Conservation (phyloP, 2,329 filamentous ascomycete genomes). For the Sphaceloma murrayae region DNA sequence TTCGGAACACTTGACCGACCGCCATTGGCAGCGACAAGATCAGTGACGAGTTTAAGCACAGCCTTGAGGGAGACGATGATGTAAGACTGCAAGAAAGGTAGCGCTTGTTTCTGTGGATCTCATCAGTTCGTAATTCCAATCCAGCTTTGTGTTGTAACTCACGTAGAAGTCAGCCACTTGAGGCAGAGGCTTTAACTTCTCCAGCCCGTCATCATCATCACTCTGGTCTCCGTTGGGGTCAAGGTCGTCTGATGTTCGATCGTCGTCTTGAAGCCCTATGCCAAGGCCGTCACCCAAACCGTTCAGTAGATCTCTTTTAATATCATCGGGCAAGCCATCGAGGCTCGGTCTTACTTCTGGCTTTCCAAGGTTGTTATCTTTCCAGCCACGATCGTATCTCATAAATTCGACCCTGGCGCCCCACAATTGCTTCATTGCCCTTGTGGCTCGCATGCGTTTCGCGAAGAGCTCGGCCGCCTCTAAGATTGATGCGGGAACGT, state of each 20-base stretch:
- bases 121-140: slow-evolving; percentile 26
- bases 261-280: slow-evolving; percentile 4
- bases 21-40: slow-evolving; percentile 50
- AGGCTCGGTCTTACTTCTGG: background rate
- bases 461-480: slow-evolving; percentile 92
- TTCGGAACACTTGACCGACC: slow-evolving; percentile 11
- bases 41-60: slow-evolving; percentile 76
- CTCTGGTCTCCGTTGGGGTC: slow-evolving; percentile 20
- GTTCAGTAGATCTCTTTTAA: background rate
- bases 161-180: slow-evolving; percentile 80
- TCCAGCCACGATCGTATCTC: slow-evolving; percentile 87
- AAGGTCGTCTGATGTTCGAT: slow-evolving; percentile 35
- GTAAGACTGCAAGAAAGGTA: slow-evolving; percentile 83
- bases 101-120: slow-evolving; percentile 52
- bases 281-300: background rate
- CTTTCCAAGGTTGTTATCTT: slow-evolving; percentile 28
- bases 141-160: too few relatives aligned
- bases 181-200: slow-evolving; percentile 22
- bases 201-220: background rate
- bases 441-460: slow-evolving; percentile 77
- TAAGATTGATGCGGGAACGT: slow-evolving; percentile 86
- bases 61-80: slow-evolving; percentile 88
- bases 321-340: slow-evolving; percentile 3
- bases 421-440: slow-evolving; percentile 89
- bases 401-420: slow-evolving; percentile 85